Base-by-base conservation (phyloP, 768 basidiomycete genomes). In the Rhizopogon rudus region DNA sequence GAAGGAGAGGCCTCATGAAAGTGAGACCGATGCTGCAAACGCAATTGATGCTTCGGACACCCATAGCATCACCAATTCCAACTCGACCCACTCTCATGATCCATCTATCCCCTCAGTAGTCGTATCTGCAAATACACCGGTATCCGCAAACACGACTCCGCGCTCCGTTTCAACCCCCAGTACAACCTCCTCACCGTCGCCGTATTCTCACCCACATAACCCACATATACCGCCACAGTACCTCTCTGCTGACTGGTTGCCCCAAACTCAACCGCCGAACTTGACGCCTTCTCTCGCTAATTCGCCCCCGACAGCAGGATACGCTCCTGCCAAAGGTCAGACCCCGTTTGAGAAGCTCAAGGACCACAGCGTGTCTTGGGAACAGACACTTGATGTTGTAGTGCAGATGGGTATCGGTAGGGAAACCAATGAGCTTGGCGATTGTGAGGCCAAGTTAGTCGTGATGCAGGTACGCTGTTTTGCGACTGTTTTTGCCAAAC, bases 341-440 rank as follows among this genome's bases (percentile, higher is more conserved):
- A 91, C 90, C 0, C 67, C 74, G 0, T 88, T 79, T 61, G 70
- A 78, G 31, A 75, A 73, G 35, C 78, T 92, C 31, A 77, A 76
- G 63, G 85, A 86, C 31, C 88, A 91, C 62, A 77, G 76, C 7
- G 82, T 86, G 12, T 65, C 67, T 9, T 92, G 87, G 86, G 78
- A 80, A 6, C 77, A 83, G 51, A 70, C 74, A 0, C 73, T 91
- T 17, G 75, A 79, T 39, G 75, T 83, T 5, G 70, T 81, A 3
- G 75, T 90, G 13, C 81, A 85, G 57, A 76, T 81, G 68, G 79
- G 81, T 57, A 75, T 91, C 7, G 79, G 83, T 45, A 76, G 84
- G 40, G 76, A 81, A 46, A 69, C 69, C 22, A 63, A 58, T 28
- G 71, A 72, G 41, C 73, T 92, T 3, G 41, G 77, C 78, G n/a